A percentile compares a stretch with the other conserved stretches of the same genome.
Evolutionary conservation across 257 asterid genomes (phyloP).

Genomic region (Linderniella brevidens): DNA sequence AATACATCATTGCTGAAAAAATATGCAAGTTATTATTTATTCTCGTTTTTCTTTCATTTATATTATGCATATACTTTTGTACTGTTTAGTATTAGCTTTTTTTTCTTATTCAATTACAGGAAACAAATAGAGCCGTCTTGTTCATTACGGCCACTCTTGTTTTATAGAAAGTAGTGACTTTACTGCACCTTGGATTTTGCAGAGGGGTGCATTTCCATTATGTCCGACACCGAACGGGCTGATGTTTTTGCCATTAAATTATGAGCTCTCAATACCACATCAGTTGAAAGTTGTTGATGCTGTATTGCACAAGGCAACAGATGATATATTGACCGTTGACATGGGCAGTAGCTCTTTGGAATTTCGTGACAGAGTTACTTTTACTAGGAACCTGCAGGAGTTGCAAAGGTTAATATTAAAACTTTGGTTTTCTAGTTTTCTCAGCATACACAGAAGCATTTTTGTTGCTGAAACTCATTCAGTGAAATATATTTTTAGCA

Average conservation of each 20-base stretch:
- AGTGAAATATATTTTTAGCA: background rate
- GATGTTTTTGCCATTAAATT: constrained; percentile 66
- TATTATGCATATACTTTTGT: no score
- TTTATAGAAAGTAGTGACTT: constrained; percentile 7
- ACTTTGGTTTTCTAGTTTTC: background rate
- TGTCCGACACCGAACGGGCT: constrained; percentile 61
- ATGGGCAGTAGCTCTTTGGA: constrained; percentile 38
- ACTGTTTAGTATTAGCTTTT: no score
- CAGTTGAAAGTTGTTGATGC: constrained; percentile 74
- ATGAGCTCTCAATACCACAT: constrained; percentile 45
- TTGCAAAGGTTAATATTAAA: constrained; percentile 47
- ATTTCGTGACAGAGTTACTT: constrained; percentile 26
- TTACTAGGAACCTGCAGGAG: constrained; percentile 54
- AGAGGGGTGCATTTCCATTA: constrained; percentile 96
- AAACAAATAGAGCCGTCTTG: background rate
- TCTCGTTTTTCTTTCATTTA: no score
- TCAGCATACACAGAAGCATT: background rate
- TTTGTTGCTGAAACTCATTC: constrained; percentile 8
- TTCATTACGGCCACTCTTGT: background rate
- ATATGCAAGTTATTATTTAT: no score
- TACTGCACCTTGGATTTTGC: constrained; percentile 18
- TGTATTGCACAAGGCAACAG: constrained; percentile 90
- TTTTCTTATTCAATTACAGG: background rate
- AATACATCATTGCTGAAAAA: no score
- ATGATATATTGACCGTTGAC: constrained; percentile 72